phyloP scores from a whole-genome alignment of 2,329 filamentous ascomycete genomes.

The Cladosporium sp. region DNA sequence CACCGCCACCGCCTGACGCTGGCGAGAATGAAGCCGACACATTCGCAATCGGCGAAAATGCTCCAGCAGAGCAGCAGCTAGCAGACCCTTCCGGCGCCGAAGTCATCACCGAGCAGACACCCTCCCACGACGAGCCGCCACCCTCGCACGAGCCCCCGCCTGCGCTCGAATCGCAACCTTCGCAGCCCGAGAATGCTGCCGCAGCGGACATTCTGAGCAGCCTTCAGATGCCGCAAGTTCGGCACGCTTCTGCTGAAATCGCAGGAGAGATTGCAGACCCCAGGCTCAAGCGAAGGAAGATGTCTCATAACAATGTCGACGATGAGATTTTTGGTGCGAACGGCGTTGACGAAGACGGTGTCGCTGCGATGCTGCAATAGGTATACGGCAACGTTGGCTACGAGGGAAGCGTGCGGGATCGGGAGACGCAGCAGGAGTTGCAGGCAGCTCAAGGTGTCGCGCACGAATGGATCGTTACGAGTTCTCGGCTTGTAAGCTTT shows the following conservation, averaged over 20 bases:
- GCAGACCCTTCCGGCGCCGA: constrained; percentile 38
- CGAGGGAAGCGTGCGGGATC: no score
- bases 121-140: constrained; percentile 25
- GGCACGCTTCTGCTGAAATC: constrained; percentile 22
- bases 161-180: constrained; percentile 11
- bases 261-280: constrained; percentile 24
- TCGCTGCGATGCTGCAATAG: constrained; percentile 25
- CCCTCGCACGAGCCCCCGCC: constrained; percentile 24
- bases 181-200: constrained; percentile 12
- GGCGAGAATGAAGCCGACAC: constrained; percentile 12
- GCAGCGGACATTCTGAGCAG: constrained; percentile 25
- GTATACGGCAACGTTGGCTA: neutral
- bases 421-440: no score
- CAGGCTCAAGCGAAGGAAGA: constrained; percentile 31
- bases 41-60: constrained; percentile 10
- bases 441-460: no score
- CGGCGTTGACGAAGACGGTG: constrained; percentile 30
- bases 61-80: constrained; percentile 11
- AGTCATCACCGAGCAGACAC: constrained; percentile 22
- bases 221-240: constrained; percentile 19
- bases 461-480: no score
- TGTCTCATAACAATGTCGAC: constrained; percentile 26
- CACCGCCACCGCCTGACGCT: constrained; percentile 52
- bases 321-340: constrained; percentile 27
- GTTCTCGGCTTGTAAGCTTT: no score